phyloP scores from a whole-genome alignment of 1,284 basidiomycete species.

The Paramarasmius palmivorus region DNA sequence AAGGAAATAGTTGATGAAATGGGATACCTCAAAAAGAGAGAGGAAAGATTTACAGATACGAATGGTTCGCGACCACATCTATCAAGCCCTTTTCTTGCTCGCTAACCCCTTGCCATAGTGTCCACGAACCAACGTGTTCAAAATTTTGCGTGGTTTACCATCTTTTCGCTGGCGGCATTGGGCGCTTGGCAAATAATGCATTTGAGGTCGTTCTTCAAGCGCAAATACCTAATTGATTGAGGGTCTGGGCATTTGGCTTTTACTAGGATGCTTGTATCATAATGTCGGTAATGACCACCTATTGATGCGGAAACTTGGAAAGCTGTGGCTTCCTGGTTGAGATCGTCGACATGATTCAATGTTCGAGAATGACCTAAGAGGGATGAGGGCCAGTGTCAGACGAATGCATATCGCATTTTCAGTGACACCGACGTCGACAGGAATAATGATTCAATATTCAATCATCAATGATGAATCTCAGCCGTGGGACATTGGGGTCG shows the following conservation, averaged over 20 bases:
- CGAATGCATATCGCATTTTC: no score
- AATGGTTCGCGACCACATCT: no score
- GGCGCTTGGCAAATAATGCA: slow-evolving; percentile 96
- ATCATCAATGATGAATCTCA: no score
- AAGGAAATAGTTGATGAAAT: slow-evolving; percentile 96
- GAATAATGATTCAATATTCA: no score
- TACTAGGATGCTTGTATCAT: background rate
- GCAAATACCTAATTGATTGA: slow-evolving; percentile 92
- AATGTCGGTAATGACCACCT: background rate
- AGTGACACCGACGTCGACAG: no score
- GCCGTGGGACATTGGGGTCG: no score
- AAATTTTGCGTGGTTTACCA: slow-evolving; percentile 90
- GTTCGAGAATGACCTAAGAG: no score
- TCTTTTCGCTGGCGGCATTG: slow-evolving; percentile 78
- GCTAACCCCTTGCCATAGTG: slow-evolving; percentile 47
- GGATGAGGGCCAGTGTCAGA: no score
- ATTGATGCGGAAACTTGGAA: no score
- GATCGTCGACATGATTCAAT: no score
- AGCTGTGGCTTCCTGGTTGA: no score
- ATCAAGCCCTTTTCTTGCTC: slow-evolving; percentile 20
- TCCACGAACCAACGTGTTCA: slow-evolving; percentile 92
- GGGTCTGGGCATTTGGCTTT: background rate
- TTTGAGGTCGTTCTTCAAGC: slow-evolving; percentile 91
- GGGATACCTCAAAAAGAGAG: slow-evolving; percentile 88
- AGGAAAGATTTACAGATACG: slow-evolving; percentile 88